Conservation (phyloP, 345 rosid genomes). For the Populus alba region DNA sequence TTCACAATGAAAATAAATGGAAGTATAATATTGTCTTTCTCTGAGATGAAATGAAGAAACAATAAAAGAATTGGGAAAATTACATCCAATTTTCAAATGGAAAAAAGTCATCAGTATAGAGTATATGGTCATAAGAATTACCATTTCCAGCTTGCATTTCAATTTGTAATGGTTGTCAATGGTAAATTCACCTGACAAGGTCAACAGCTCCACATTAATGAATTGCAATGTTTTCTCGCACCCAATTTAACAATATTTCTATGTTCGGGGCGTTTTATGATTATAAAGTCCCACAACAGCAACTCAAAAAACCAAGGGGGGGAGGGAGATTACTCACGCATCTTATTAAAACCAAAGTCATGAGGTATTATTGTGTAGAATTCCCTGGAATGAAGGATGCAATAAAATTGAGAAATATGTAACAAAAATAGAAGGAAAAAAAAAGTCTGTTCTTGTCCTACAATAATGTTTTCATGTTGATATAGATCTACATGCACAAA, state of each 20-base stretch:
- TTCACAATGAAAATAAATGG: no score
- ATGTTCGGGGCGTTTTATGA: no score
- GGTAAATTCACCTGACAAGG: constrained; percentile 74
- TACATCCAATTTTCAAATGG: no score
- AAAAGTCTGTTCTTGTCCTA: no score
- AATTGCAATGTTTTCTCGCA: no score
- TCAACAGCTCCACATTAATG: constrained; percentile 16
- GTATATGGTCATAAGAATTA: constrained; percentile 19
- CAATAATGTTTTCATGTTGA: no score
- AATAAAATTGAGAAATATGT: constrained; percentile 1
- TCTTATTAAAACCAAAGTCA: constrained; percentile 82
- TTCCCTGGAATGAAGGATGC: constrained; percentile 51
- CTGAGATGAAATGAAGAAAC: no score
- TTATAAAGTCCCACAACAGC: no score
- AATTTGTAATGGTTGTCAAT: constrained; percentile 82
- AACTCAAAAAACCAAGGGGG: neutral
- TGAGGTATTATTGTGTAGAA: constrained; percentile 92
- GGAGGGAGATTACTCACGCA: constrained; percentile 50
- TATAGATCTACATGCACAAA: neutral
- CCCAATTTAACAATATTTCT: neutral
- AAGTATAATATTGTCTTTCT: no score
- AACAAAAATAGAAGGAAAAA: neutral
- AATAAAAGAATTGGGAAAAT: no score
- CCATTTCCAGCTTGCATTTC: constrained; percentile 84
- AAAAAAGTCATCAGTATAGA: no score